Evolutionary conservation across 1,284 basidiomycete species (phyloP), one percentile per base, ranked within the genome.

Genomic region (Marasmius sp.): DNA sequence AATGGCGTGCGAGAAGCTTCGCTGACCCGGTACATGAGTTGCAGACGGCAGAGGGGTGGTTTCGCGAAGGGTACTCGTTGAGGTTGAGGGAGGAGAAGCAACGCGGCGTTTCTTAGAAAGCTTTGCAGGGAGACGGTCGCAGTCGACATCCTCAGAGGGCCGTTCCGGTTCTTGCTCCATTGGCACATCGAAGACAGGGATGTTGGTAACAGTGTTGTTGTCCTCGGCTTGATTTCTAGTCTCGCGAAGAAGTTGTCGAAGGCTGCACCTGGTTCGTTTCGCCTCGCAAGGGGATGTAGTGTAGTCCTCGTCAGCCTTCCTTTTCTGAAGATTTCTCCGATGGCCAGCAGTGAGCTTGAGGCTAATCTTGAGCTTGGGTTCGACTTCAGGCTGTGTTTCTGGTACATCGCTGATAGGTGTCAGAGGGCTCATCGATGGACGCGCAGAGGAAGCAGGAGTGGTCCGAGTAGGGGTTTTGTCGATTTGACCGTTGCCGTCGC

Each of bases 331-430:
- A 14, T n/a, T 37, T 7, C 14, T 37, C n/a, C 14, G 16, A 54
- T 38, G n/a, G n/a, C 18, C 34, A 16, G 37, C 10, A 59, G 38
- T 47, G 37, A 48, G 61, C 34, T 47, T 53, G 6, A 43, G 20
- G 38, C 47, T 57, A n/a, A 38, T 54, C 51, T 62, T 58, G 45
- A 59, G 37, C 45, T 48, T 58, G 51, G 51, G 48, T 14, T 56
- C 53, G 49, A 50, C 39, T 43, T 57, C 51, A 43, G 59, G 16
- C 18, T 49, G 38, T 33, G 18, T 55, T 52, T 60, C 58, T 45
- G n/a, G 16, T 16, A 58, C 57, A 50, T 64, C 62, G 41, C 59
- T 61, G 55, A 64, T 48, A 37, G 62, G 62, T 6, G 62, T 61
- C 47, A 63, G 57, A 14, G 62, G 62, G 41, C 58, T 63, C 50